Evolutionary conservation across 805 yeast genomes (phyloP).

Genomic region (Wickerhamiella vanderwaltii): DNA sequence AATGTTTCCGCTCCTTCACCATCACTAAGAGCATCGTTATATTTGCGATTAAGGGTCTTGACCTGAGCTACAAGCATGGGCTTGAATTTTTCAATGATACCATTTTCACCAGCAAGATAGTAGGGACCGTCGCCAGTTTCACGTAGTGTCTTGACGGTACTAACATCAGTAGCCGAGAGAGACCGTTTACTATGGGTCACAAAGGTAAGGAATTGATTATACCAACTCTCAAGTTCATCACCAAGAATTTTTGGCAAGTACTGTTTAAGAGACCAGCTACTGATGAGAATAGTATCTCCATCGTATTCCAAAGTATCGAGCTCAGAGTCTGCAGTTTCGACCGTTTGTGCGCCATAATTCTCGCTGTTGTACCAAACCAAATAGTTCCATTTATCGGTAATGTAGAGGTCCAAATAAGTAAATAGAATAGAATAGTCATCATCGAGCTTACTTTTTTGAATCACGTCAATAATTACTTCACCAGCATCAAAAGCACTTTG

Average conservation of each 20-base stretch:
- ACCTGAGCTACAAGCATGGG: constrained; percentile 55
- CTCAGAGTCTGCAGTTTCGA: constrained; percentile 9
- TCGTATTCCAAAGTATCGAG: constrained; percentile 6
- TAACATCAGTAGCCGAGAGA: neutral
- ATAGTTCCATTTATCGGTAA: constrained; percentile 81
- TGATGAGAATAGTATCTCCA: constrained; percentile 26
- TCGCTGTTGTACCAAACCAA: constrained; percentile 89
- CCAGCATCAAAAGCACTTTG: constrained; percentile 39
- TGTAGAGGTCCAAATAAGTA: constrained; percentile 62
- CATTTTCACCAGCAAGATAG: constrained; percentile 22
- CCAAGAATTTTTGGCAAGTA: constrained; percentile 66
- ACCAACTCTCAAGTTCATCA: constrained; percentile 81
- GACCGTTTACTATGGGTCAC: neutral
- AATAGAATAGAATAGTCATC: constrained; percentile 57
- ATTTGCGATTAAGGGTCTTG: constrained; percentile 31
- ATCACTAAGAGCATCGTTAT: constrained; percentile 44
- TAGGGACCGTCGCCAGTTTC: neutral
- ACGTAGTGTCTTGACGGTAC: neutral
- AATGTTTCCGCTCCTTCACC: constrained; percentile 53
- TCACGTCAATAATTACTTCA: constrained; percentile 7
- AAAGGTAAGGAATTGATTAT: constrained; percentile 39
- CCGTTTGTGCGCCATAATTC: constrained; percentile 64
- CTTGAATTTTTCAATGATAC: constrained; percentile 37
- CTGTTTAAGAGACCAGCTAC: constrained; percentile 67
- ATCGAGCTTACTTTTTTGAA: constrained; percentile 39